phyloP scores from a whole-genome alignment of 768 basidiomycete species.

The Phaffia tasmanica region DNA sequence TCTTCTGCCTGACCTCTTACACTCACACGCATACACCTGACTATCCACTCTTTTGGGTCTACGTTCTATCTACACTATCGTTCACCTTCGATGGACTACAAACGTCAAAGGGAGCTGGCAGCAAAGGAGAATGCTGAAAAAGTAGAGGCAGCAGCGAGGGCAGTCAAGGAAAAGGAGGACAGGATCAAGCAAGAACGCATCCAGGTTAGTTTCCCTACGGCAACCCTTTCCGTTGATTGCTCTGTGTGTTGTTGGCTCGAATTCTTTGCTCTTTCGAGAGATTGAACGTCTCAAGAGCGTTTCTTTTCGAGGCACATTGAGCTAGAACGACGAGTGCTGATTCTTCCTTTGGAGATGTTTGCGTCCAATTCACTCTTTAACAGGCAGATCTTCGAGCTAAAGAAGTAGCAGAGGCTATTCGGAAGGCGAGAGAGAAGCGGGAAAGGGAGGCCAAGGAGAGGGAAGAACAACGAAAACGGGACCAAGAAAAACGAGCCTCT shows the following conservation, averaged over 20 bases:
- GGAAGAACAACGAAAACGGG: constrained; percentile 6
- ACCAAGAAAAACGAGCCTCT: constrained; percentile 5
- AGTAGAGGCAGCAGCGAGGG: constrained; percentile 6
- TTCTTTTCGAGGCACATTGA: too few species aligned
- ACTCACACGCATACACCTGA: too few species aligned
- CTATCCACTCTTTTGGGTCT: too few species aligned
- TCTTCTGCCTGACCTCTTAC: too few species aligned
- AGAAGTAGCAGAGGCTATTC: constrained; percentile 1
- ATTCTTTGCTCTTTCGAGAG: too few species aligned
- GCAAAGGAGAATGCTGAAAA: constrained; percentile 7
- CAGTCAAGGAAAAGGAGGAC: constrained; percentile 6
- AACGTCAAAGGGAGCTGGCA: constrained; percentile 7
- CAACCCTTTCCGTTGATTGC: not conserved
- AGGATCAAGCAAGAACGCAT: constrained; percentile 8
- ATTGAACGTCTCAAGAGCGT: too few species aligned
- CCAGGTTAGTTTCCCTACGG: not conserved
- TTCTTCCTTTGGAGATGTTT: too few species aligned
- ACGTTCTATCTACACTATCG: too few species aligned
- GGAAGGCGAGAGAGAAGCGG: constrained; percentile 11
- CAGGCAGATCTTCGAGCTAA: not conserved
- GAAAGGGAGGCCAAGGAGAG: constrained; percentile 11
- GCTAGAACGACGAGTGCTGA: too few species aligned
- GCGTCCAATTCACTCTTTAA: not conserved
- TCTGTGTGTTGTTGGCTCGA: too few species aligned
- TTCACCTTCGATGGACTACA: constrained; percentile 2